Base-by-base conservation (phyloP, 345 rosid species). In the Hypericum perforatum region DNA sequence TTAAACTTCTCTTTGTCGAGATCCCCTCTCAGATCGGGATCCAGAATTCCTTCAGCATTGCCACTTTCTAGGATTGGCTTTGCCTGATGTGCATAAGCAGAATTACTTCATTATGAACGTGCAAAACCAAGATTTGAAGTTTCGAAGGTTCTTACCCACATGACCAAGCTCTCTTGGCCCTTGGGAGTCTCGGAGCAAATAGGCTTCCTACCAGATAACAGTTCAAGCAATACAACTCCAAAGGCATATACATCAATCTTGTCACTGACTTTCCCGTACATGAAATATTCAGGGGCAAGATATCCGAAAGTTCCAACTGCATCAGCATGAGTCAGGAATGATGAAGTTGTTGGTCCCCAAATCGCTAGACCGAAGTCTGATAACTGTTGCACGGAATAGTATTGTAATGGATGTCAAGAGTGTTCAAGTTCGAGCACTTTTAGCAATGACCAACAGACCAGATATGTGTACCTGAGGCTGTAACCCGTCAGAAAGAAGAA, bases 231-330 rank as follows among this genome's bases (percentile, higher is more conserved):
- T 51, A 92, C 90, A 39, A 88, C 88, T 11, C 98, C 98, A 52
- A 78, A 92, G 61, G 98, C 89, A 41, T 92, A 92, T 56, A 88
- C 88, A 60, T 92, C 98, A 16, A 88, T 70, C 79, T 83, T 87
- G 70, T 88, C 81, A 37, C 98, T 92, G 15, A 88, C 78, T 75
- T 88, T 88, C 14, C 98, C 98, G 9, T 77, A 87, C 98, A 92
- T 88, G 45, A 92, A 92, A 65, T 88, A 92, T 53, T 88, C 98
- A 10, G 98, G 98, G 48, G 98, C 98, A 53, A 92, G 85, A 66
- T 92, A 92, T 40, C 98, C 98, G 58, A 92, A 92, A 41, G 98
- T 92, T 46, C 98, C 96, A 13, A 88, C 94, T 32, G 88, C 74
- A 7, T 88, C 90, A 7, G 63, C 62, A 71, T 73, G 76, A 44